Conservation (phyloP, 768 basidiomycete species). For the Xerocomellus amylosporus region DNA sequence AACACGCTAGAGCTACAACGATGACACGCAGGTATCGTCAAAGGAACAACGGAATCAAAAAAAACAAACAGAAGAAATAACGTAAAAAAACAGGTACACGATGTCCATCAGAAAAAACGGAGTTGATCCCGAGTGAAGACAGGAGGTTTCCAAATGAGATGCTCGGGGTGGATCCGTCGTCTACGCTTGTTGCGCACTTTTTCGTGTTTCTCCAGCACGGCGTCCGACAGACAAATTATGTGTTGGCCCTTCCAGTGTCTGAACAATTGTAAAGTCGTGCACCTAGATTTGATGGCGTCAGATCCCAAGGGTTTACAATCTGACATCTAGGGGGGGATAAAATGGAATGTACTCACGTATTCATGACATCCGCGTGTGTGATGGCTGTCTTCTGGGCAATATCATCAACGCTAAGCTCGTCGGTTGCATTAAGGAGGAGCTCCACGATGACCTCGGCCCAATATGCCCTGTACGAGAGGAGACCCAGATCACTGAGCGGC, state of each 20-base stretch:
- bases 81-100: neutral
- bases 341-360: constrained; percentile 70
- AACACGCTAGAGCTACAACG: constrained; percentile 27
- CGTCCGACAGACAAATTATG: constrained; percentile 87
- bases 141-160: constrained; percentile 92
- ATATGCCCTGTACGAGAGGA: constrained; percentile 91
- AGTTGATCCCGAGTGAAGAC: constrained; percentile 88
- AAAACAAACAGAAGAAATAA: neutral
- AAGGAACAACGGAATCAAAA: neutral
- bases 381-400: constrained; percentile 95
- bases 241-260: constrained; percentile 96
- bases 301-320: constrained; percentile 1
- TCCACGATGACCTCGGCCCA: constrained; percentile 98
- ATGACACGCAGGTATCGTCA: constrained; percentile 8
- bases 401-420: constrained; percentile 91
- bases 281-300: constrained; percentile 48
- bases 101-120: constrained; percentile 49
- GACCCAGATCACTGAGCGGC: constrained; percentile 89
- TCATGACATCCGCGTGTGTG: constrained; percentile 95
- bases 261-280: constrained; percentile 90
- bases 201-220: constrained; percentile 87
- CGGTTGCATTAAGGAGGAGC: constrained; percentile 63
- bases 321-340: neutral
- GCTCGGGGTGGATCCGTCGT: constrained; percentile 74
- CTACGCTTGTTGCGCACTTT: constrained; percentile 77